These are phyloP conservation scores for Arachis monticola DNA, from an alignment of 331 rosid genomes.

Conservation along the genomic window DNA sequence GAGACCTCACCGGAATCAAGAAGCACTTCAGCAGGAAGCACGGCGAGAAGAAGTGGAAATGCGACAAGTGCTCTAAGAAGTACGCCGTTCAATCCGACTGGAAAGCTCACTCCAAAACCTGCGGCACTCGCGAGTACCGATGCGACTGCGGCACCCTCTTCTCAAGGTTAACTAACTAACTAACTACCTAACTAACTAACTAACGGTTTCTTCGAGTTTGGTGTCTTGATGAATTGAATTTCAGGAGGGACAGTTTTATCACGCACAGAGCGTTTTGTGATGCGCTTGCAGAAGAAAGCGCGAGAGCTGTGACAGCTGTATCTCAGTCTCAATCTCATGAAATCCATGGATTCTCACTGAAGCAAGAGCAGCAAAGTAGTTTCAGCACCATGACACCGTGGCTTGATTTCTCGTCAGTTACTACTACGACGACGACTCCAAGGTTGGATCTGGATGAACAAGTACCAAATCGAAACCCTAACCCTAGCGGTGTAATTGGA, in stretches of 20 bases:
- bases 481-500: constrained; percentile 55
- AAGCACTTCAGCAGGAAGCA: constrained; percentile 94
- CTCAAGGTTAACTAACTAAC: constrained; percentile 67
- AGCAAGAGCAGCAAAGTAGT: not conserved
- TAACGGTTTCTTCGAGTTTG: constrained; percentile 37
- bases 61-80: constrained; percentile 92
- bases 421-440: too few species aligned
- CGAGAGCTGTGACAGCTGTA: constrained; percentile 44
- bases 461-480: constrained; percentile 65
- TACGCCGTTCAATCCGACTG: constrained; percentile 97
- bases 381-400: not conserved
- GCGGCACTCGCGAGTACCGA: constrained; percentile 92
- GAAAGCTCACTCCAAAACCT: constrained; percentile 96
- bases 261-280: constrained; percentile 99
- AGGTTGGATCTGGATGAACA: constrained; percentile 31
- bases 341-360: not conserved
- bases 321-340: not conserved
- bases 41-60: constrained; percentile 99
- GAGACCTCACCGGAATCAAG: constrained; percentile 91
- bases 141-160: constrained; percentile 98
- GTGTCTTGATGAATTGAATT: constrained; percentile 20
- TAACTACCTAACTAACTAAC: constrained; percentile 30
- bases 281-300: constrained; percentile 91
- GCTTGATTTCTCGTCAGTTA: constrained; percentile 12
- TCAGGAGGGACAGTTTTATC: constrained; percentile 97